Base-by-base conservation (phyloP, 2,329 filamentous ascomycete genomes). In the Didymella segeticola region DNA sequence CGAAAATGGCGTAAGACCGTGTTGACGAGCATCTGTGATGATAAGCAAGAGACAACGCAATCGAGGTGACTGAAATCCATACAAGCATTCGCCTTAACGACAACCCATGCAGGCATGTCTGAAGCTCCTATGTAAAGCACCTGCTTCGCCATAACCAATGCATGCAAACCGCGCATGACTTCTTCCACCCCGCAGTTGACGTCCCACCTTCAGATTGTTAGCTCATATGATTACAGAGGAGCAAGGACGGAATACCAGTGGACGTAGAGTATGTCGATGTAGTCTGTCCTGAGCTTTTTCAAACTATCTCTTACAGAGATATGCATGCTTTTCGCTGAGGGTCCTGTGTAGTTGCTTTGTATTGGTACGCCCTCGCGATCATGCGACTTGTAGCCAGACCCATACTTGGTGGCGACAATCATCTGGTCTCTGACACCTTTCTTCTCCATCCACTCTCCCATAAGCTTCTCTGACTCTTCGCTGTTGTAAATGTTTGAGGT, bases 261-360 rank as follows among this genome's bases (percentile, higher is more conserved):
- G 7, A 77, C 43, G 33, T 58, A 60, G 2, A 56, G 72, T 3
- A 68, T 52, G 63, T 91, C 88, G 52, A 90, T 85, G 66, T 89
- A 90, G 54, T 82, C 52, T 10, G 54, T 61, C 22, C 42, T 41
- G 7, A 61, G 37, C 26, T 58, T 61, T 17, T 43, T 51, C 34
- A 61, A 42, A 30, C 57, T 57, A 11, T 50, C 48, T 17, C 38
- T 26, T 2, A 62, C 43, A 25, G 52, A 49, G 5, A 57, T 23
- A 27, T 55, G 57, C 47, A 48, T 90, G 77, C 70, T 88, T 89
- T 69, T 68, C 1, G 50, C 49, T 6, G 22, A 29, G 15, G 49
- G 23, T 10, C 54, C 47, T 1, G 43, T 49, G 31, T 46, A 60
- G 9, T 60, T 61, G 33, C 46, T 58, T 27, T 58, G 58, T n/a